phyloP scores from a whole-genome alignment of 345 rosid genomes.

The Carallia brachiata region DNA sequence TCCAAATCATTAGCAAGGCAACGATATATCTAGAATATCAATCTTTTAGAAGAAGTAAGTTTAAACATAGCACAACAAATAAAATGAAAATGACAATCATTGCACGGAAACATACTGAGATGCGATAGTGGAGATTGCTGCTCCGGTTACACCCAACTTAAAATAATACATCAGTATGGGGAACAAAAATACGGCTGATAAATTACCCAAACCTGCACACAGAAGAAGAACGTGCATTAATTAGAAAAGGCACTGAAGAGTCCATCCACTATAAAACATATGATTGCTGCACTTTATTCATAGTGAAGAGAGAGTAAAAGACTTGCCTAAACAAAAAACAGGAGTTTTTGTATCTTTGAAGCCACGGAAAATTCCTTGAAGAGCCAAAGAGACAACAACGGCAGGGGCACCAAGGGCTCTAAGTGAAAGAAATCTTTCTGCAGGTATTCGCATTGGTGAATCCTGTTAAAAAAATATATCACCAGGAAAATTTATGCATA shows the following conservation, averaged over 20 bases:
- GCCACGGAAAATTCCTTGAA: conserved; percentile 95
- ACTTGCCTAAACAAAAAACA: conserved; percentile 80
- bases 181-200: conserved; percentile 59
- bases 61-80: conserved; percentile 8
- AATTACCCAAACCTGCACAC: conserved; percentile 74
- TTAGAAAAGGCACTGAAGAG: not conserved
- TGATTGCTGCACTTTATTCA: not conserved
- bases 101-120: conserved; percentile 68
- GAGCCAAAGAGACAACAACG: conserved; percentile 78
- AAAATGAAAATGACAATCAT: conserved; percentile 11
- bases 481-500: not conserved
- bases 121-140: conserved; percentile 78
- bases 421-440: conserved; percentile 62
- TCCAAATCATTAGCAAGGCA: conserved; percentile 61
- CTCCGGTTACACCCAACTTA: conserved; percentile 83
- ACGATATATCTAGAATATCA: conserved; percentile 61
- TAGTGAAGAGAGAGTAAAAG: not conserved
- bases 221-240: conserved; percentile 20
- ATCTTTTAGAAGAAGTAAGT: not conserved
- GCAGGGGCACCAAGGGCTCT: conserved; percentile 99
- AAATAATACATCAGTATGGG: conserved; percentile 69
- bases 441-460: conserved; percentile 76
- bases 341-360: conserved; percentile 93
- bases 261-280: not conserved
- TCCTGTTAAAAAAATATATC: conserved; percentile 39